Evolutionary conservation across 176 grass and related monocot genomes (phyloP).

Genomic region (Phoenix dactylifera): DNA sequence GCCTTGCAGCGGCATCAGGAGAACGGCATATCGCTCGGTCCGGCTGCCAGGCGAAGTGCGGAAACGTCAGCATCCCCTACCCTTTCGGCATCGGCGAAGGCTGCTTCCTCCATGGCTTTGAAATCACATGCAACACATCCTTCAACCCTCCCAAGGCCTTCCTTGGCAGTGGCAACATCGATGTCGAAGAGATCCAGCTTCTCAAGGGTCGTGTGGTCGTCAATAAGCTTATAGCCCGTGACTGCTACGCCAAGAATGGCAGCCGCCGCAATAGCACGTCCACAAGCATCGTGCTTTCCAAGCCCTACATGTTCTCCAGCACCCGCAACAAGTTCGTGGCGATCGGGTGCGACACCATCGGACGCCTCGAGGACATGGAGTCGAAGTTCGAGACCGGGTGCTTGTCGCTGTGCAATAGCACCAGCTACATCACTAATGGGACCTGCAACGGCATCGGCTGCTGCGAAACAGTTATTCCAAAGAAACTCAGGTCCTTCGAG

Average conservation of each 20-base stretch:
- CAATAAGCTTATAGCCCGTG: neutral
- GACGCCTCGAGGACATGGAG: neutral
- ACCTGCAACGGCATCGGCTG: neutral
- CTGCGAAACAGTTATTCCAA: neutral
- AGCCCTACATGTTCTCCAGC: neutral
- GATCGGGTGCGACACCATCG: neutral
- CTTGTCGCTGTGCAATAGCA: neutral
- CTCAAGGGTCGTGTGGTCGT: neutral
- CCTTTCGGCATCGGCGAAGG: constrained; percentile 8
- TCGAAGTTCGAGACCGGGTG: neutral
- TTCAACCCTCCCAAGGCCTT: neutral
- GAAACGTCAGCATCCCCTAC: constrained; percentile 1
- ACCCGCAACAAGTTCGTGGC: neutral
- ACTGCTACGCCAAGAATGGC: neutral
- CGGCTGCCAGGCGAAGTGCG: neutral
- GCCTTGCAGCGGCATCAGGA: no score
- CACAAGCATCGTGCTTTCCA: rapidly evolving
- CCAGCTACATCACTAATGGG: neutral
- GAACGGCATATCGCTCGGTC: no score
- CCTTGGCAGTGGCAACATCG: neutral
- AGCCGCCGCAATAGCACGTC: neutral
- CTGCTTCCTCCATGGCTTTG: constrained; percentile 15
- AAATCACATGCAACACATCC: neutral
- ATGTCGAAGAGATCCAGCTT: neutral
- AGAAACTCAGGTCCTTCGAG: neutral